Conservation (phyloP, 306 rosid genomes). For the Castanopsis chinensis region DNA sequence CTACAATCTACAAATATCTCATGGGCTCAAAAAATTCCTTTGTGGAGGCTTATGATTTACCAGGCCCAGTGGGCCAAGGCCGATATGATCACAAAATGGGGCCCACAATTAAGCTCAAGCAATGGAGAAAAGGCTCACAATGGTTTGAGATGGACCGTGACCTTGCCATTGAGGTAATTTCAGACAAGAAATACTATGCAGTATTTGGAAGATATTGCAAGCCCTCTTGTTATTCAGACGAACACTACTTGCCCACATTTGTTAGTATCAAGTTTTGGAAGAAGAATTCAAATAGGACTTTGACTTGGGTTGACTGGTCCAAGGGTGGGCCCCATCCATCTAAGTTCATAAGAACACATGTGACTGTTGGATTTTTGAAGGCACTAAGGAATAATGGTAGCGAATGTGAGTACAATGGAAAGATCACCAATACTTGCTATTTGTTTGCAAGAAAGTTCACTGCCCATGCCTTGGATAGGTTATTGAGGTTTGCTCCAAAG, state of each 20-base stretch:
- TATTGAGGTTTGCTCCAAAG: conserved; percentile 69
- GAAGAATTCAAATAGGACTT: conserved; percentile 62
- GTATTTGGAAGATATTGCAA: conserved; percentile 43
- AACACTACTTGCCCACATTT: conserved; percentile 76
- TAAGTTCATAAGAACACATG: conserved; percentile 39
- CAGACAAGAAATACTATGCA: conserved; percentile 45
- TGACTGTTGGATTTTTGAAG: conserved; percentile 44
- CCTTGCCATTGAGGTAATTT: conserved; percentile 47
- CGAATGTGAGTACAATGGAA: conserved; percentile 60
- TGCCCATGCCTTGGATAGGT: conserved; percentile 56
- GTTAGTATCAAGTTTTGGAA: conserved; percentile 45
- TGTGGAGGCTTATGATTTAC: conserved; percentile 57
- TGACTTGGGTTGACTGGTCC: conserved; percentile 94
- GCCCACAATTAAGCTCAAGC: conserved; percentile 39
- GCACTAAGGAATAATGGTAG: conserved; percentile 49
- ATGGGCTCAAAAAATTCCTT: conserved; percentile 46
- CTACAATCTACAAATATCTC: conserved; percentile 54
- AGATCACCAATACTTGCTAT: conserved; percentile 42
- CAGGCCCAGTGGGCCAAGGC: conserved; percentile 55
- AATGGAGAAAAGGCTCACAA: conserved; percentile 95
- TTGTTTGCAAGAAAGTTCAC: conserved; percentile 88
- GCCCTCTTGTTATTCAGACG: conserved; percentile 63
- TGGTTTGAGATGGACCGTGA: conserved; percentile 79
- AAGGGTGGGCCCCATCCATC: conserved; percentile 79
- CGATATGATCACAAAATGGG: conserved; percentile 54